Evolutionary conservation across 1,139 yeast genomes (phyloP), one percentile per base, ranked within the genome.

Genomic region (Yamadazyma friedrichii): DNA sequence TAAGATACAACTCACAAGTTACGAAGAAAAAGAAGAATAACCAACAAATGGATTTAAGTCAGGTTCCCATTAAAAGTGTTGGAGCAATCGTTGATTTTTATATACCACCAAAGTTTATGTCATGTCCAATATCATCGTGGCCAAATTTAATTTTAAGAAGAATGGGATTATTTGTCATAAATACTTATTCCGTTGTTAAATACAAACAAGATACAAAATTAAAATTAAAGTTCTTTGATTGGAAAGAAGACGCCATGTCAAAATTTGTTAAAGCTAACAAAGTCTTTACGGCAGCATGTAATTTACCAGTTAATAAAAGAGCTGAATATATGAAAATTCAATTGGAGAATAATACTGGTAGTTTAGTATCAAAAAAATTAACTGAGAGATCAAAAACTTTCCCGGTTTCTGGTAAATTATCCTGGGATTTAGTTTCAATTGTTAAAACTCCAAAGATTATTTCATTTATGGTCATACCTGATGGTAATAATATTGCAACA

Each of bases 351-450:
- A 51, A 49, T 31, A 51, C 67, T 33, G 75, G 76, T 3, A 58
- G 54, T 12, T 67, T 61, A 40, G 69, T 67, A 3, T 53, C 62
- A 37, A 59, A 60, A 31, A 56, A 59, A 16, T 60, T 72, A 44
- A 48, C 54, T 20, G 56, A 55, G 31, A 53, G 74, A 39, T 59
- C 64, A 4, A 49, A 42, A 9, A 54, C 65, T 25, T 69, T 88
- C 43, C 95, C 96, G 15, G 59, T 65, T 13, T 71, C 74, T 45
- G 69, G 79, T 31, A 73, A 75, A 45, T 67, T 88, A 46, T 79
- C 77, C 41, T 89, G 97, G 97, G 84, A 86, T 53, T 70, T 89
- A 41, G 64, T 82, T 31, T 79, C 82, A 48, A 80, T 88, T 54
- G 84, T 80, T 50, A 66, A 73, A 25, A 76, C 80, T 41, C 97